Base-by-base conservation (phyloP, 1,284 basidiomycete genomes). In the Irpex sp. region DNA sequence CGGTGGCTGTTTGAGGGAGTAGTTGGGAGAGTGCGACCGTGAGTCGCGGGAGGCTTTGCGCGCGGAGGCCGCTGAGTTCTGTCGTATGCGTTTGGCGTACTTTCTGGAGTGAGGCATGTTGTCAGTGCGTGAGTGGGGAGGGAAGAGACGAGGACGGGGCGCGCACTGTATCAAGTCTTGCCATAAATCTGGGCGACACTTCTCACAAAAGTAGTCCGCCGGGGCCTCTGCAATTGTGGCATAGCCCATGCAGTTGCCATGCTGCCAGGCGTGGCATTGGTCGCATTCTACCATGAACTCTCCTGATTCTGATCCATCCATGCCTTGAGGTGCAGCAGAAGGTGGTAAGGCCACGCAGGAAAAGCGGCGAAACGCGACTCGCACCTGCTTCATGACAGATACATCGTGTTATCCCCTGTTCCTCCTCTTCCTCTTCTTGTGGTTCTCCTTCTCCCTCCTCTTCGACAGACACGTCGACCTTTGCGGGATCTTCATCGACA, bases 281-380 rank as follows among this genome's bases (percentile, higher is more conserved):
- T 99, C 97, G 78, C 97, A 99, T 76, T 96, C 93, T 59, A 98
- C 95, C 95, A 98, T 98, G 74, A 95, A 92, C 77, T 94, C 94
- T 58, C 90, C 91, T 67, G 89, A 84, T 83, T 86, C 74, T 67
- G 66, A 65, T 63, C 65, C 62, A 61, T 67, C 72, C 65, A 72
- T 69, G 68, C 68, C 60, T 72, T 61, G 47, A 65, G 61, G 53
- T 50, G 60, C 57, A 31, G 61, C 54, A 17, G 49, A 55, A 63
- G 47, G 37, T 26, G 50, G 46, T 53, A 57, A 63, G 54, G 58
- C 58, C 51, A 66, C 54, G 58, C 64, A 60, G 57, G 60, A 56
- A 37, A 61, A 61, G 51, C 62, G 59, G 62, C 61, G 39, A 58
- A 65, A 65, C 66, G 58, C 61, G 61, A 62, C 60, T 80, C 89